A percentile compares a stretch with the other conserved stretches of the same genome.
Conservation (phyloP, 2,329 filamentous ascomycete genomes). For the Trichoderma gracile region DNA sequence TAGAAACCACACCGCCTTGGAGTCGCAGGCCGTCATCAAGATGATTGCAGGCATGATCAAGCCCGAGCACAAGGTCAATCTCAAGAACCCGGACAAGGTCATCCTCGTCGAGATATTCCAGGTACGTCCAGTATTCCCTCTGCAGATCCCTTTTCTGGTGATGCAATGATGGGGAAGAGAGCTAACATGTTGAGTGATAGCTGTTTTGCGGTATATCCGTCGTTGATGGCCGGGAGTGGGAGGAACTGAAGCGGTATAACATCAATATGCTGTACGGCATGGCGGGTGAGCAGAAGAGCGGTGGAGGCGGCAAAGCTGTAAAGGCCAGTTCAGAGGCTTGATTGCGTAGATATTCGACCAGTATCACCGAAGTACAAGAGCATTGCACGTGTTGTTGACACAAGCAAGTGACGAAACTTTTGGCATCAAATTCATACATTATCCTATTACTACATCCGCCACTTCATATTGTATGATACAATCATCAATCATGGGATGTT, state of each 20-base stretch:
- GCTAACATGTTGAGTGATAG: conserved; percentile 43
- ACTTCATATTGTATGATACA: too few relatives aligned
- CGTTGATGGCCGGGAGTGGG: conserved; percentile 68
- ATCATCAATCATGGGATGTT: background rate
- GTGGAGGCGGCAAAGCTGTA: background rate
- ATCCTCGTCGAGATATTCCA: conserved; percentile 80
- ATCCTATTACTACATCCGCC: background rate
- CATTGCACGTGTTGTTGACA: background rate
- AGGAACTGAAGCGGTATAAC: conserved; percentile 74
- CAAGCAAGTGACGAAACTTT: background rate
- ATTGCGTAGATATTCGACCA: too few relatives aligned
- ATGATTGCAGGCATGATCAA: conserved; percentile 67
- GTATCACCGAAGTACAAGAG: background rate
- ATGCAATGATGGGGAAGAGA: background rate
- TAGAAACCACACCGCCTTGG: conserved; percentile 70
- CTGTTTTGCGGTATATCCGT: conserved; percentile 78
- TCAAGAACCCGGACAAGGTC: conserved; percentile 75
- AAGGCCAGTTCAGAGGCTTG: background rate
- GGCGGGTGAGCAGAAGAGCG: conserved; percentile 26
- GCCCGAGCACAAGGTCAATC: conserved; percentile 70
- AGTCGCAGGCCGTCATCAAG: conserved; percentile 69
- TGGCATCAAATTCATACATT: too few relatives aligned
- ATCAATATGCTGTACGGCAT: conserved; percentile 68
- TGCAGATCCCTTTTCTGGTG: too few relatives aligned
- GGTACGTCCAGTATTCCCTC: conserved; percentile 47